Base-by-base conservation (phyloP, 2,329 filamentous ascomycete genomes). In the Apiospora kogelbergensis region DNA sequence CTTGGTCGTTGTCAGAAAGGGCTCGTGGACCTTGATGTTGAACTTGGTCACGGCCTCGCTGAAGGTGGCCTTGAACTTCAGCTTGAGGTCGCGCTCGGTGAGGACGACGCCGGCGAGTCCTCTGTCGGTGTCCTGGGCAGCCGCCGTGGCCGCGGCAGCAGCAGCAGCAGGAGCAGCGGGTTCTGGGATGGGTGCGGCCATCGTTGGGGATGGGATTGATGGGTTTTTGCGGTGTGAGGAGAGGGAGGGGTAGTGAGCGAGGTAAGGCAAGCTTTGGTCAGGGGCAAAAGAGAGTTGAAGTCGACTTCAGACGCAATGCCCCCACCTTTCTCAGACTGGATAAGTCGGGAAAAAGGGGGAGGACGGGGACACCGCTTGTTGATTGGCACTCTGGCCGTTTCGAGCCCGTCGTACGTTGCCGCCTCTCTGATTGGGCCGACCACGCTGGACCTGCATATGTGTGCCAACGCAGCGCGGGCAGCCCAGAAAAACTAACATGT, bases 41-140 rank as follows among this genome's bases (percentile, higher is more conserved):
- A 67, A 67, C 15, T 45, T 44, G 10, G 46, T 11, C 66, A 67
- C 48, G 24, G 37, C 66, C 24, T 67, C 66, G 48, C 48, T 67
- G 66, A 67, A 63, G 37, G n/a, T 67, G 17, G 66, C 66, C 40
- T 45, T 30, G 37, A 67, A 67, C 41, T 63, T 67, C 11, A 67
- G 48, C 48, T 67, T 67, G 11, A 67, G 42, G 66, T 67, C 66
- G 13, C 13, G 0, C 15, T 67, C 48, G 41, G 37, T 67, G 17
- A 67, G 66, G 11, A 33, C 53, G 22, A 67, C 11, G 24, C 63
- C 53, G 17, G 26, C 53, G 6, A 60, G 26, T 6, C 53, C 53
- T 30, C 33, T 37, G 26, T 37, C 53, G 15, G 40, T 15, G 11
- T 60, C 26, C 26, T 57, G 24, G 15, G 15, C 6, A 26, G 45